These are phyloP conservation scores for Diaporthe capsici DNA, from an alignment of 2,329 filamentous ascomycete genomes.

Conservation along the genomic window DNA sequence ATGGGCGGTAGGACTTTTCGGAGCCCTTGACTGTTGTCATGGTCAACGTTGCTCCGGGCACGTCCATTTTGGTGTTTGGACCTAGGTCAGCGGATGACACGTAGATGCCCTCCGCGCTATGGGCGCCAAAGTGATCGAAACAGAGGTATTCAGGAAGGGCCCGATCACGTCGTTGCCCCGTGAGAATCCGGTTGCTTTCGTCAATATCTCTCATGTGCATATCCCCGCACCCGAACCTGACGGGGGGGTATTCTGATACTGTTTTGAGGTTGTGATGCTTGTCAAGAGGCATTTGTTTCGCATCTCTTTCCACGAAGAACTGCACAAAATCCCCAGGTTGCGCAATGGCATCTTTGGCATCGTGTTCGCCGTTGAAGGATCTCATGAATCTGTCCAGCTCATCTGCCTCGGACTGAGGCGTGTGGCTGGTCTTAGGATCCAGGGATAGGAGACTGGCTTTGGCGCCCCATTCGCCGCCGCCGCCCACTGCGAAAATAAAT, in stretches of 20 bases:
- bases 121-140: slow-evolving; percentile 37
- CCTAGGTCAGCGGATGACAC: slow-evolving; percentile 24
- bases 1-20: background rate
- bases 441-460: slow-evolving; percentile 85
- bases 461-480: slow-evolving; percentile 86
- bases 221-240: slow-evolving; percentile 38
- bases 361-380: slow-evolving; percentile 56
- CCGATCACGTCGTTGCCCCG: background rate
- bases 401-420: slow-evolving; percentile 60
- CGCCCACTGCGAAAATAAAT: slow-evolving; percentile 69
- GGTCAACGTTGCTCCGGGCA: slow-evolving; percentile 33
- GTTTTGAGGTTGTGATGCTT: background rate
- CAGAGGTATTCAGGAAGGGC: background rate
- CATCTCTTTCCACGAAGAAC: slow-evolving; percentile 65
- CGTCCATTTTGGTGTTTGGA: slow-evolving; percentile 46
- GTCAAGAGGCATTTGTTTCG: slow-evolving; percentile 48
- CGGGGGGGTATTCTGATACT: slow-evolving; percentile 35
- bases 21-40: background rate
- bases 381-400: slow-evolving; percentile 68
- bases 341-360: slow-evolving; percentile 67
- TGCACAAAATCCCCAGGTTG: slow-evolving; percentile 75
- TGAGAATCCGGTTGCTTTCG: background rate
- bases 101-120: slow-evolving; percentile 41
- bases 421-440: slow-evolving; percentile 75
- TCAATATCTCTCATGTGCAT: slow-evolving; percentile 25